These are phyloP conservation scores for Fusarium praegraminearum DNA, from an alignment of 2,329 filamentous ascomycete species.

Conservation along the genomic window DNA sequence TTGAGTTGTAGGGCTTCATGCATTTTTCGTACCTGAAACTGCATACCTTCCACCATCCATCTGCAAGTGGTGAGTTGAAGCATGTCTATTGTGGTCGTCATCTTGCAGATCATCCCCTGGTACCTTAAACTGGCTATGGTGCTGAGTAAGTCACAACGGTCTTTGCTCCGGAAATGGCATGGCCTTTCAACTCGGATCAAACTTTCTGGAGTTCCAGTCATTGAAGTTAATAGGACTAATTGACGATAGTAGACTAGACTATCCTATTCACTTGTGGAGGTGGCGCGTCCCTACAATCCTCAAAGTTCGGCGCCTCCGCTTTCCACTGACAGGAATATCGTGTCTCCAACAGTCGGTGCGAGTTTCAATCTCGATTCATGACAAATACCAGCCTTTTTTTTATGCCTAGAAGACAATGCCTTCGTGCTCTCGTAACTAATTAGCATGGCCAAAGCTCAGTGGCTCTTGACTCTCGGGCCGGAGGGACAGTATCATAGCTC, in stretches of 20 bases:
- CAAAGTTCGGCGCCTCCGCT: conserved; percentile 38
- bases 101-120: conserved; percentile 17
- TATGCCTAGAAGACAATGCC: neutral
- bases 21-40: neutral
- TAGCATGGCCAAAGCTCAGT: conserved; percentile 2
- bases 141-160: conserved; percentile 5
- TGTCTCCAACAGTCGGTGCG: conserved; percentile 1
- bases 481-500: neutral
- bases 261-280: neutral
- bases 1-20: neutral
- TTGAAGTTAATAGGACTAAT: neutral
- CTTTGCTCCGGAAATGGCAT: conserved; percentile 14
- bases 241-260: neutral
- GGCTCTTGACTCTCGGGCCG: conserved; percentile 9
- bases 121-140: conserved; percentile 15
- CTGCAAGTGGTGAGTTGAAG: neutral
- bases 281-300: neutral
- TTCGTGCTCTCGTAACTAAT: neutral
- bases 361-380: neutral
- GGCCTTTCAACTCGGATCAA: neutral
- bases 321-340: neutral
- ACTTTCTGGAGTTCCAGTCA: neutral
- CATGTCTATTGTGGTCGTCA: neutral
- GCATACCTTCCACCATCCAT: neutral
- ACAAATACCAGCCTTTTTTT: conserved; percentile 22